Evolutionary conservation across 2,329 filamentous ascomycete genomes (phyloP), one percentile per base, ranked within the genome.

Genomic region (Stachybotrys chartarum): DNA sequence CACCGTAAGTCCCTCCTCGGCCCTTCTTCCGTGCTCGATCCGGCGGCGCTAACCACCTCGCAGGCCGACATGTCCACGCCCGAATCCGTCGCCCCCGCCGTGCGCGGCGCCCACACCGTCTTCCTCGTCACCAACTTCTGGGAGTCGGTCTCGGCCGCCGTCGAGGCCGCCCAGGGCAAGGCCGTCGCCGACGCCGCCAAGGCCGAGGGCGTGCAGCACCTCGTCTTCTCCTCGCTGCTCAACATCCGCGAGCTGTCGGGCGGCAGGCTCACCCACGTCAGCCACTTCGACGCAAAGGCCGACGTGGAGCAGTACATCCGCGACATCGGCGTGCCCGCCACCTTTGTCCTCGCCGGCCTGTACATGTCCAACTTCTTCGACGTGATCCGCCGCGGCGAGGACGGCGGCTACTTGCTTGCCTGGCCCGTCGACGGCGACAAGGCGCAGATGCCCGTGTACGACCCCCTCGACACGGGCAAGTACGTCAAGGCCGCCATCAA

Each of bases 281-380:
- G 68, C 51, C 76, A 80, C 56, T 86, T 86, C 57, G 82, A 85
- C 60, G 70, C 68, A 56, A 86, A 86, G 64, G 78, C 80, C 31
- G 67, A 77, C 35, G 75, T 81, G 12, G 81, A 84, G 59, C 57
- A 72, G n/a, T 83, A 85, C 59, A 82, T 85, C 55, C 77, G 79
- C 11, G 55, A 61, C 0, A 67, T 77, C 2, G 74, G 73, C 0
- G 66, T 85, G 3, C 74, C 75, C 1, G 73, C 71, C 11, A 76
- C 80, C 0, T 84, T 83, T 63, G 76, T 79, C 56, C 67, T 75
- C 3, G 76, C 79, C 0, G 82, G 74, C 0, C 71, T 70, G 35
- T 86, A 82, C 61, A 83, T 84, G 77, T 74, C 78, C 56, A 83
- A 83, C 57, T 54, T 72, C 14, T 57, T 66, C 1, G 54, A 53